Percentiles rank a stretch among this genome's conserved stretches.
These are phyloP conservation scores for Ophiocordyceps sinensis DNA, from an alignment of 2,329 filamentous ascomycete species.

Conservation along the genomic window DNA sequence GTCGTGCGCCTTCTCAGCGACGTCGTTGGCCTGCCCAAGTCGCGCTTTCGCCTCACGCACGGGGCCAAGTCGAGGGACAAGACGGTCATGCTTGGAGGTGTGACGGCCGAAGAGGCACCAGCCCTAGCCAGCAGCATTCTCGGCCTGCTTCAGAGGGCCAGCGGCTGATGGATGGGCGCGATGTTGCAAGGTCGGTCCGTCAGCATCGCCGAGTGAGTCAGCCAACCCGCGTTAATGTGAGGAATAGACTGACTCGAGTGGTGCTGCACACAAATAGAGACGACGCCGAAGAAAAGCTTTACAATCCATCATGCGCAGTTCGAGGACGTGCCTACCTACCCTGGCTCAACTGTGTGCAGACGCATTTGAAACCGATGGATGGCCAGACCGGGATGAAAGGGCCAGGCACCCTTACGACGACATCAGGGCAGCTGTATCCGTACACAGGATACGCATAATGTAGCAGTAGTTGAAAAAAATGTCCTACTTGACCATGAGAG, in stretches of 20 bases:
- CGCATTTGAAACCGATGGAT: constrained; percentile 17
- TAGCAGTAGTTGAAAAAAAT: too few species aligned
- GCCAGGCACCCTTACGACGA: constrained; percentile 12
- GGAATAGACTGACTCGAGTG: neutral
- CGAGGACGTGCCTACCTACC: constrained; percentile 14
- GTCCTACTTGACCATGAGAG: too few species aligned
- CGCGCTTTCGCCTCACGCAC: constrained; percentile 45
- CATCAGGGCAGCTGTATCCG: constrained; percentile 13
- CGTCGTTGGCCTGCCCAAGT: constrained; percentile 46
- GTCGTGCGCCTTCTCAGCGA: constrained; percentile 48
- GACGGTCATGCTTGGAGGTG: constrained; percentile 30
- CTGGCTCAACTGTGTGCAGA: constrained; percentile 13
- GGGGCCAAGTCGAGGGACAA: constrained; percentile 53
- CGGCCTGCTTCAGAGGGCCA: constrained; percentile 13
- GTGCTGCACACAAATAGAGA: neutral
- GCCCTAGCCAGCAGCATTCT: constrained; percentile 13
- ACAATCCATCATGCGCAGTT: constrained; percentile 7
- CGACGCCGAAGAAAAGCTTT: constrained; percentile 8
- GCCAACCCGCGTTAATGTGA: too few species aligned
- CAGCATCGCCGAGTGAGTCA: constrained; percentile 1
- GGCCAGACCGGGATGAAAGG: constrained; percentile 22
- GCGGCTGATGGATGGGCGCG: constrained; percentile 1
- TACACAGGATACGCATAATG: too few species aligned
- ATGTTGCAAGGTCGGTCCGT: neutral
- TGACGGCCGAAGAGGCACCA: constrained; percentile 15